Base-by-base conservation (phyloP, 768 basidiomycete genomes). In the Pleurotus tuoliensis region DNA sequence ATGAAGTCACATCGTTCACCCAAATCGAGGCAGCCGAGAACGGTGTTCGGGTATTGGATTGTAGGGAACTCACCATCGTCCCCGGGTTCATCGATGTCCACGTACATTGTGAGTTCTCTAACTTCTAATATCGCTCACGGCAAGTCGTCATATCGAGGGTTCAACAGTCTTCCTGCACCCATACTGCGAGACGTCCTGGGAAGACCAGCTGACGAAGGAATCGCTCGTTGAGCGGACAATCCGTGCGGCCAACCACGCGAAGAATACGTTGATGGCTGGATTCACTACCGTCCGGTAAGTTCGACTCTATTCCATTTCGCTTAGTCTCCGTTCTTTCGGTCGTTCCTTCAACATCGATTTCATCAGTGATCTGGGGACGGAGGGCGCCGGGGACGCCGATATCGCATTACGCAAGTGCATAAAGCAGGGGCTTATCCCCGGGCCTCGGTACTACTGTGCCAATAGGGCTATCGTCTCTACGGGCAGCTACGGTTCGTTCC, bases 371-470 rank as follows among this genome's bases (percentile, higher is more conserved):
- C 71, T 87, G 4, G 85, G 86, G n/a, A 86, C 85, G 1, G 85
- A 87, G 64, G 85, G 84, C 2, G 83, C 84, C 1, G 77, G 70
- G 22, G 85, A 86, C 62, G 82, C 84, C 15, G 84, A 87, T 61
- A 69, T 86, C 11, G 72, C 76, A 0, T 69, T 87, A 38, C 74
- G 83, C 16, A 82, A 82, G 59, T 83, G 83, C 62, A 62, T 87
- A 15, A 68, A 71, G 1, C 66, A 70, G n/a, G 67, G 80, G 0
- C 62, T 86, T 46, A 80, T 82, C 15, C 76, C 80, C n/a, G 83
- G 83, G 0, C 86, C 86, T 20, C 69, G 84, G 56, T 84, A 86
- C 65, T 87, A 85, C 63, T 81, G 77, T 56, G 78, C 80, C 1
- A 83, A 78, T 56, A 65, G 81, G 9, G 85, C 82, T 4, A 83